Conservation (phyloP, 352 stramenopile genomes). For the Phytophthora cactorum region DNA sequence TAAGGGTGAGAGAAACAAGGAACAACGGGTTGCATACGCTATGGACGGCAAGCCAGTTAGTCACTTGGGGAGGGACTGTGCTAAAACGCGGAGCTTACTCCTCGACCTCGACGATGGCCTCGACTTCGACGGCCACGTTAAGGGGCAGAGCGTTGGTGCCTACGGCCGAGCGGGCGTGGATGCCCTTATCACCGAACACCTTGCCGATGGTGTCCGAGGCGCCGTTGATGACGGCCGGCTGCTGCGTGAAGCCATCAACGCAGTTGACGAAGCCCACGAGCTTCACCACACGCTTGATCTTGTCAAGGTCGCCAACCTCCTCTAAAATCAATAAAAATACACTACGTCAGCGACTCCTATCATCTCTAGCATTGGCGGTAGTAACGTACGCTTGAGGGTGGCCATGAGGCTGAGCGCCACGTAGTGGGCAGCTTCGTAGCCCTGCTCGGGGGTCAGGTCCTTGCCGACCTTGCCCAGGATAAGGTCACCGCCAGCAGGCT, state of each 20-base stretch:
- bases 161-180: constrained; percentile 94
- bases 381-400: constrained; percentile 86
- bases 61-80: neutral
- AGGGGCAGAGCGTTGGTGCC: constrained; percentile 97
- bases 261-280: constrained; percentile 97
- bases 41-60: neutral
- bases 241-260: constrained; percentile 90
- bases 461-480: constrained; percentile 90
- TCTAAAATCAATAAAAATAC: constrained; percentile 36
- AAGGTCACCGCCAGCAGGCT: constrained; percentile 74
- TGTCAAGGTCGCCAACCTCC: constrained; percentile 92
- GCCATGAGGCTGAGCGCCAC: constrained; percentile 91
- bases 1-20: constrained; percentile 23
- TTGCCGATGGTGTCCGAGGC: constrained; percentile 93
- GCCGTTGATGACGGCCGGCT: constrained; percentile 96
- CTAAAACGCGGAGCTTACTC: constrained; percentile 42
- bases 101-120: constrained; percentile 96
- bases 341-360: neutral
- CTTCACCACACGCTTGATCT: constrained; percentile 95
- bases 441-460: constrained; percentile 90
- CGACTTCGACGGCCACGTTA: constrained; percentile 97
- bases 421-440: constrained; percentile 90
- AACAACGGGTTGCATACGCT: constrained; percentile 8
- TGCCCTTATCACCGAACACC: constrained; percentile 91
- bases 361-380: neutral